Conservation (phyloP, 2,329 filamentous ascomycete genomes). For the Fusarium phyllophilum region DNA sequence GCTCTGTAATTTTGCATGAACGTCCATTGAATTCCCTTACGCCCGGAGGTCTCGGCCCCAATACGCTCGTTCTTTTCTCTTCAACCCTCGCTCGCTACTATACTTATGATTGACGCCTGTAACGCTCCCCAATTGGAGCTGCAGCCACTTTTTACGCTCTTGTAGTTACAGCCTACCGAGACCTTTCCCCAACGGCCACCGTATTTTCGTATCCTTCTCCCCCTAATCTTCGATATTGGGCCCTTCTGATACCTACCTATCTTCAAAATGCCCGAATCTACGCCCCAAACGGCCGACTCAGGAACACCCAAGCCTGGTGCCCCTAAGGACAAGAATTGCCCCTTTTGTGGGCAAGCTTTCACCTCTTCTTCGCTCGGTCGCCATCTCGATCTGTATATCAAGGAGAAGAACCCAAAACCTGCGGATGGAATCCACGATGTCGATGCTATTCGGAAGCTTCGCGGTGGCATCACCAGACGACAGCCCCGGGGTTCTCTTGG, state of each 20-base stretch:
- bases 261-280: constrained; percentile 49
- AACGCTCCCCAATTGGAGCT: constrained; percentile 45
- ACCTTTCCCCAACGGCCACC: constrained; percentile 15
- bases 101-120: constrained; percentile 46
- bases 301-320: constrained; percentile 56
- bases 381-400: constrained; percentile 94
- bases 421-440: constrained; percentile 90
- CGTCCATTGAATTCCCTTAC: constrained; percentile 6
- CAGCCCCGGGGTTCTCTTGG: constrained; percentile 76
- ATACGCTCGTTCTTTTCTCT: constrained; percentile 45
- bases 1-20: constrained; percentile 10
- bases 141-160: constrained; percentile 32
- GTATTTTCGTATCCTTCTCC: constrained; percentile 17
- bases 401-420: constrained; percentile 89
- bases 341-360: constrained; percentile 88
- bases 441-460: constrained; percentile 84
- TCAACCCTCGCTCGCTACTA: constrained; percentile 41
- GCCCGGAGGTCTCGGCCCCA: constrained; percentile 42
- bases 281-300: constrained; percentile 50
- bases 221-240: constrained; percentile 18
- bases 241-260: background rate
- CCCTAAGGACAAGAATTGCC: constrained; percentile 86
- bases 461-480: constrained; percentile 86
- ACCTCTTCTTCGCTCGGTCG: constrained; percentile 93
- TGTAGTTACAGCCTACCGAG: constrained; percentile 26